phyloP scores from a whole-genome alignment of 2,329 filamentous ascomycete genomes.

The Berkeleyomyces basicola region DNA sequence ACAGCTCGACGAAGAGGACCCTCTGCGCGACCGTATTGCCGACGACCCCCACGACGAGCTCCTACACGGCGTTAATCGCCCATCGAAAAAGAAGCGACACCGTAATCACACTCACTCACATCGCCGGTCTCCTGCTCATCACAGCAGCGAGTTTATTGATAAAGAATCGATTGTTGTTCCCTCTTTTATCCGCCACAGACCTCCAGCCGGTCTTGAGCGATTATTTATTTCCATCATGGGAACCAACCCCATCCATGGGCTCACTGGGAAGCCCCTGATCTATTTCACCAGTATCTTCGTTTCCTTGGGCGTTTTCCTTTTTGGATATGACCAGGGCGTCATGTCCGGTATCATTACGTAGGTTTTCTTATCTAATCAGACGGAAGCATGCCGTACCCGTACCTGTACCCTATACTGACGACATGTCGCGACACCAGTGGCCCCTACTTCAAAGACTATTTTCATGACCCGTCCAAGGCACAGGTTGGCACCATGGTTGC shows the following conservation, averaged over 20 bases:
- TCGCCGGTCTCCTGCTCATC: slow-evolving; percentile 31
- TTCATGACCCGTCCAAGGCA: slow-evolving; percentile 70
- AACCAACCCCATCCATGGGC: slow-evolving; percentile 63
- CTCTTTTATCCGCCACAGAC: slow-evolving; percentile 38
- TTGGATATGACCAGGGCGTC: slow-evolving; percentile 79
- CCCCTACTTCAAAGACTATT: slow-evolving; percentile 77
- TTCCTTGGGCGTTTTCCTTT: slow-evolving; percentile 72
- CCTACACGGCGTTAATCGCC: slow-evolving; percentile 34
- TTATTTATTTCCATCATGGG: slow-evolving; percentile 75
- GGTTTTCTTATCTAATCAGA: slow-evolving; percentile 17
- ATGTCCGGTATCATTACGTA: slow-evolving; percentile 63
- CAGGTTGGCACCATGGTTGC: slow-evolving; percentile 95
- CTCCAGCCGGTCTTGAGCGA: slow-evolving; percentile 49
- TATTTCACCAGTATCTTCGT: slow-evolving; percentile 93
- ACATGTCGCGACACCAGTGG: slow-evolving; percentile 40
- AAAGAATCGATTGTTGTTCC: slow-evolving; percentile 78
- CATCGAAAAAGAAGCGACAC: slow-evolving; percentile 23
- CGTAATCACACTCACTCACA: slow-evolving; percentile 19
- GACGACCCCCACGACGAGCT: slow-evolving; percentile 48
- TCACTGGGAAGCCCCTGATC: slow-evolving; percentile 91
- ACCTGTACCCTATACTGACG: neutral
- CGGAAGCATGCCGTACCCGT: neutral
- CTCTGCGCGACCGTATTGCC: slow-evolving; percentile 53
- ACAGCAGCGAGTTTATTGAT: slow-evolving; percentile 25
- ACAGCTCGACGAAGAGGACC: slow-evolving; percentile 72